Base-by-base conservation (phyloP, 179 eudicot genomes). In the Carnegiea gigantea region DNA sequence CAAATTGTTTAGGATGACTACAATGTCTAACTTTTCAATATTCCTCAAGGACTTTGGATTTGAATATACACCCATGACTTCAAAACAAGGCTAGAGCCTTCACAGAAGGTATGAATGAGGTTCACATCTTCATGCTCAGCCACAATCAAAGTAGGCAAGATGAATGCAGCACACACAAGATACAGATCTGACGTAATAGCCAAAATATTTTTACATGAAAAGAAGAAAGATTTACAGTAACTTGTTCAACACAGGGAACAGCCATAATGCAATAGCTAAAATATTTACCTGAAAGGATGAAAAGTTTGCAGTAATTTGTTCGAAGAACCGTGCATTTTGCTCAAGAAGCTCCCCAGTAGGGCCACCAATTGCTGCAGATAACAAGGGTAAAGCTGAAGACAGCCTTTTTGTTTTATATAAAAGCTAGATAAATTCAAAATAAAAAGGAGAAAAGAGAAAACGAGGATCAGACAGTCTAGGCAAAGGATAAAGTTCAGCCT, bases 291-390 rank as follows among this genome's bases (percentile, higher is more conserved):
- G 93, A 68, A 77, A 90, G 33, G 94, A 85, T 53, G 91, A 49
- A 81, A 95, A 92, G 85, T 95, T 95, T 14, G 89, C 76, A 48
- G 90, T 89, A 74, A 95, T 92, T 83, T 95, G 94, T 68, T 88
- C 90, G 78, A 95, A 90, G 80, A 89, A 88, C 79, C 85, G 92
- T 81, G 92, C 92, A 88, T 87, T 95, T 86, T 94, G 93, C 90
- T 95, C 93, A 88, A 95, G 99, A 84, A 95, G 90, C 86, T 92
- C 92, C 72, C 98, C 99, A 72, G 90, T 80, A 53, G 87, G 85
- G 75, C 99, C 99, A 81, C 99, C 99, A 84, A 95, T 92, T 79
- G 87, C 99, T 94, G 98, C 84, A 94, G 83, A 83, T 33, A 70
- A 36, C 33, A 77, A 81, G 44, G 43, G 73, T 53, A n/a, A 74